These are phyloP conservation scores for Plantago elongata DNA, from an alignment of 257 asterid species.

Conservation along the genomic window DNA sequence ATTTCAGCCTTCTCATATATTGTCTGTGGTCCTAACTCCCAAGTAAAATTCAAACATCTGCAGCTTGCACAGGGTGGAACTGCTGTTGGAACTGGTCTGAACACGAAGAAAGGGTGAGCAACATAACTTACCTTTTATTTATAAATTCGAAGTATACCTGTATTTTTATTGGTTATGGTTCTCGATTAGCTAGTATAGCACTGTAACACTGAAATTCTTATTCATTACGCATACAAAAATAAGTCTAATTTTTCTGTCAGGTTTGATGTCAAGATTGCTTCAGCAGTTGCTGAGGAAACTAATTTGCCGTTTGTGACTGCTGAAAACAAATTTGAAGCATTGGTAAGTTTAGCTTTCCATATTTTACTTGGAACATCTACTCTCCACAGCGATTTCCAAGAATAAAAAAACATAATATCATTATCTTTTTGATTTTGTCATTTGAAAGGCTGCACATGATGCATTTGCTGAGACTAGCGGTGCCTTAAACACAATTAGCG, in stretches of 20 bases:
- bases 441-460: conserved; percentile 92
- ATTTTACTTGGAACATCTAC: conserved; percentile 2
- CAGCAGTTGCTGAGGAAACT: conserved; percentile 96
- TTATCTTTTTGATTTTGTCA: conserved; percentile 1
- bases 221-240: conserved; percentile 1
- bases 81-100: conserved; percentile 97
- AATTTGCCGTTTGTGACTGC: conserved; percentile 95
- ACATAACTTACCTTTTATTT: conserved; percentile 11
- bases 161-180: conserved; percentile 9
- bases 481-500: conserved; percentile 84
- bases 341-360: conserved; percentile 50
- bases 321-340: conserved; percentile 97
- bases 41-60: conserved; percentile 24
- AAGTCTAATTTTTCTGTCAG: conserved; percentile 34
- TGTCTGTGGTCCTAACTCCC: conserved; percentile 25
- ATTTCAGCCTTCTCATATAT: conserved; percentile 18
- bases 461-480: conserved; percentile 96
- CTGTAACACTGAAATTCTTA: neutral
- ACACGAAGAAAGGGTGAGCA: conserved; percentile 87
- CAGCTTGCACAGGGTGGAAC: conserved; percentile 99
- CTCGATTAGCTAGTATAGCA: conserved; percentile 6
- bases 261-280: conserved; percentile 92
- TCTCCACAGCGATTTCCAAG: neutral
- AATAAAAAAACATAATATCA: neutral
- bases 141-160: neutral